Evolutionary conservation across 1,139 yeast genomes (phyloP).

Genomic region (Meyerozyma sp.): DNA sequence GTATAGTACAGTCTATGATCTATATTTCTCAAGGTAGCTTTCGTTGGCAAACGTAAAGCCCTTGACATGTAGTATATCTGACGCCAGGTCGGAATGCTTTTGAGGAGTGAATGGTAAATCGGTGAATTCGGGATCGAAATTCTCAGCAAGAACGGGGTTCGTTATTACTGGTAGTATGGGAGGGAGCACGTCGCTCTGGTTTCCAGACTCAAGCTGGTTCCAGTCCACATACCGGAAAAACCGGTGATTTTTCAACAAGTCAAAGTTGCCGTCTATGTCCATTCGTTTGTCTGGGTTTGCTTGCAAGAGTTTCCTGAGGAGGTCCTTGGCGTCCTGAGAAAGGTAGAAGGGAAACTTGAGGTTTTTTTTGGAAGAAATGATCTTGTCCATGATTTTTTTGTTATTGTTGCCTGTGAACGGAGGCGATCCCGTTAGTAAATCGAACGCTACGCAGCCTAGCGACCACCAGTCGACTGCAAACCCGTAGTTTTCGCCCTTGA

Average conservation of each 20-base stretch:
- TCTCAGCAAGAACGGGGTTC: conserved; percentile 84
- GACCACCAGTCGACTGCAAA: conserved; percentile 97
- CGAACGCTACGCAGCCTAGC: conserved; percentile 83
- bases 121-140: conserved; percentile 85
- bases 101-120: conserved; percentile 56
- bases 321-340: conserved; percentile 79
- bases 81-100: conserved; percentile 1
- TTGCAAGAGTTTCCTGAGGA: conserved; percentile 65
- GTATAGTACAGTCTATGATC: background rate
- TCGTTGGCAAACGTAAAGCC: conserved; percentile 14
- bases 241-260: conserved; percentile 57
- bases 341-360: conserved; percentile 78
- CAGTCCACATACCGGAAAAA: conserved; percentile 80
- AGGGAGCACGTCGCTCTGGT: conserved; percentile 37
- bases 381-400: conserved; percentile 76
- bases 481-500: conserved; percentile 82
- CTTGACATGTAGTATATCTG: conserved; percentile 10
- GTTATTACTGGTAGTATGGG: conserved; percentile 87
- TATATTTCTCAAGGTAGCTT: conserved; percentile 4
- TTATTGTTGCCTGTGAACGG: conserved; percentile 91
- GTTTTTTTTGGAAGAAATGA: conserved; percentile 57
- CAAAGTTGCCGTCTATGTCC: conserved; percentile 53
- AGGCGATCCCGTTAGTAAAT: conserved; percentile 85
- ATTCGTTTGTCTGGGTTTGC: conserved; percentile 73
- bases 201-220: conserved; percentile 51